phyloP scores from a whole-genome alignment of 2,329 filamentous ascomycete species.

The Fusarium domesticum region DNA sequence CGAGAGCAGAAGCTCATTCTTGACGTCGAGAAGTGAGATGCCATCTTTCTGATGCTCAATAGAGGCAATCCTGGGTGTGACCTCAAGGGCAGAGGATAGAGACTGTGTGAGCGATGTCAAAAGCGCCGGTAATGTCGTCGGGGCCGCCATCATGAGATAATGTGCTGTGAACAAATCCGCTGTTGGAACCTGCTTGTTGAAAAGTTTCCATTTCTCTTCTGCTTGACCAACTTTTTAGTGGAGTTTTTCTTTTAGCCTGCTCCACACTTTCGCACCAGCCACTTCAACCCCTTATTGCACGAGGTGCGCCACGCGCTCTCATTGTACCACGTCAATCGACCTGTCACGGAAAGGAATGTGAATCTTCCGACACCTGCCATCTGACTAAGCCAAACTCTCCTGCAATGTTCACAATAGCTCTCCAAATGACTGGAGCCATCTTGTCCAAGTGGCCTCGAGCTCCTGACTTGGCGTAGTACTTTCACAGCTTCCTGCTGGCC shows the following conservation, averaged over 20 bases:
- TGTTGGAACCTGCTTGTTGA: slow-evolving; percentile 18
- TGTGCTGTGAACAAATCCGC: slow-evolving; percentile 20
- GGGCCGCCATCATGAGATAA: slow-evolving; percentile 44
- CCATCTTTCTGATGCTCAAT: slow-evolving; percentile 77
- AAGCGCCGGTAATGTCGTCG: slow-evolving; percentile 48
- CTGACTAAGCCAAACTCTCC: slow-evolving; percentile 26
- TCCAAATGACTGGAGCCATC: slow-evolving; percentile 15
- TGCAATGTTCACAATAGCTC: no score
- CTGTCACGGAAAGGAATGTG: slow-evolving; percentile 5
- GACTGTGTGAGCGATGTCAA: slow-evolving; percentile 57
- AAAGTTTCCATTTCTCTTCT: slow-evolving; percentile 24
- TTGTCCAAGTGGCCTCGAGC: slow-evolving; percentile 21
- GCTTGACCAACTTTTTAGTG: slow-evolving; percentile 32
- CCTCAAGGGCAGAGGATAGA: slow-evolving; percentile 62
- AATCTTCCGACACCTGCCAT: slow-evolving; percentile 16
- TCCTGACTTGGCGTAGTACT: slow-evolving; percentile 22
- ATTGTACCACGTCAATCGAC: slow-evolving; percentile 2
- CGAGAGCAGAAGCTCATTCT: slow-evolving; percentile 94
- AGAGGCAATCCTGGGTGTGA: slow-evolving; percentile 57
- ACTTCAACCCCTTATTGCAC: neutral
- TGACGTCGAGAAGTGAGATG: slow-evolving; percentile 90
- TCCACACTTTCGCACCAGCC: slow-evolving; percentile 9
- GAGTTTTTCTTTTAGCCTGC: slow-evolving; percentile 15
- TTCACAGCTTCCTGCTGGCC: slow-evolving; percentile 20
- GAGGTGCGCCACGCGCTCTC: slow-evolving; percentile 9